These are phyloP conservation scores for Collybia sp. DNA, from an alignment of 768 basidiomycete genomes.

Conservation along the genomic window DNA sequence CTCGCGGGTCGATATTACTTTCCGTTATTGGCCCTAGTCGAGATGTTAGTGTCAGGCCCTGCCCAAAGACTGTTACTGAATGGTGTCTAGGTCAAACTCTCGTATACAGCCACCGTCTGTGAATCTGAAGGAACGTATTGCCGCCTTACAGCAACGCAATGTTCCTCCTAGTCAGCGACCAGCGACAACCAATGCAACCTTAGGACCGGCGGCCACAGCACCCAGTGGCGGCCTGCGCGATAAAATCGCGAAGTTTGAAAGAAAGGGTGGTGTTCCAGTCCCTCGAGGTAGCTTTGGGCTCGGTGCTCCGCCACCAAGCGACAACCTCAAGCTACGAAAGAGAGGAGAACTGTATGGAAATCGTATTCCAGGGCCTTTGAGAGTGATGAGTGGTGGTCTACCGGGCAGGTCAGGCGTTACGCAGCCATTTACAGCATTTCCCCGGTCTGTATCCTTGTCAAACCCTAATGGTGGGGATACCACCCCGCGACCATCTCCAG, in stretches of 20 bases:
- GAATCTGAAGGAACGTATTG: conserved; percentile 81
- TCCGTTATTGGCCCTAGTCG: background rate
- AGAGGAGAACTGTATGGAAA: conserved; percentile 74
- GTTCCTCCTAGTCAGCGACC: conserved; percentile 14
- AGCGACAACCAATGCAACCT: conserved; percentile 20
- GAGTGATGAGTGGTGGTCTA: conserved; percentile 24
- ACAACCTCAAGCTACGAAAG: conserved; percentile 41
- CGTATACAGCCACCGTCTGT: conserved; percentile 28
- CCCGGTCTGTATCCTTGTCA: conserved; percentile 28
- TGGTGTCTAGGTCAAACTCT: conserved; percentile 20
- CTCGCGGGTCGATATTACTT: background rate
- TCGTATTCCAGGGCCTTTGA: conserved; percentile 45
- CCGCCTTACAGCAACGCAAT: conserved; percentile 68
- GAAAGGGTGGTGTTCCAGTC: conserved; percentile 69
- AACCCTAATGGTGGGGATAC: conserved; percentile 5
- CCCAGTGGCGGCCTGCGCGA: conserved; percentile 37
- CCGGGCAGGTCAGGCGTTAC: conserved; percentile 22
- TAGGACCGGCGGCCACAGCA: conserved; percentile 19
- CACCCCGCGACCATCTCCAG: too few relatives aligned
- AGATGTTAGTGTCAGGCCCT: conserved; percentile 10
- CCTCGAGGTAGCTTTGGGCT: conserved; percentile 74
- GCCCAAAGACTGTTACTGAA: background rate
- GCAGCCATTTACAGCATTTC: conserved; percentile 3
- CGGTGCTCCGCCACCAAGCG: conserved; percentile 53
- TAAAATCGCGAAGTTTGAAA: conserved; percentile 79